Conservation (phyloP, 2,329 filamentous ascomycete genomes). For the Fusarium humuli region DNA sequence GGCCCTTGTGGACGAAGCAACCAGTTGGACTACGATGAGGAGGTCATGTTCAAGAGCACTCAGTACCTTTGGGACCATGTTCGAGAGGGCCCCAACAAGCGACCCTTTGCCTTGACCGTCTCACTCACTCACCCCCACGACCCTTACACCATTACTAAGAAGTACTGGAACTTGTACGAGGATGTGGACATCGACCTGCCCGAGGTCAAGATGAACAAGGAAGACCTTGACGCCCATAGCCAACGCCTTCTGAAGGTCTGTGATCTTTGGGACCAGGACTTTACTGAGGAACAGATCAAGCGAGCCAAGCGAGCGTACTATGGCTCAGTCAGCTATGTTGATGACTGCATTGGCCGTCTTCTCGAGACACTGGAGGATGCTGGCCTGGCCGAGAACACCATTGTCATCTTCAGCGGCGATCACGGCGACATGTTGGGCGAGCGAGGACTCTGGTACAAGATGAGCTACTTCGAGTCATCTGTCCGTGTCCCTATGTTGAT, state of each 20-base stretch:
- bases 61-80: constrained; percentile 94
- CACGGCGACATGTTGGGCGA: constrained; percentile 97
- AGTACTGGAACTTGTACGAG: constrained; percentile 94
- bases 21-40: constrained; percentile 95
- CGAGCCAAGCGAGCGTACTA: constrained; percentile 90
- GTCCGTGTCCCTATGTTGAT: constrained; percentile 89
- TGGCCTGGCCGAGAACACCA: constrained; percentile 84
- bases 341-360: constrained; percentile 89
- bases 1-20: constrained; percentile 91
- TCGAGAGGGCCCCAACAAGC: constrained; percentile 76
- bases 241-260: constrained; percentile 87
- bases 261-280: constrained; percentile 85
- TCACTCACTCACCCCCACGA: constrained; percentile 96
- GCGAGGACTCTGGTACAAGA: constrained; percentile 95
- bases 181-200: constrained; percentile 88
- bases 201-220: constrained; percentile 79
- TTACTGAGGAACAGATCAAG: constrained; percentile 87
- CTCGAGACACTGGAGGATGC: constrained; percentile 82
- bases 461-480: constrained; percentile 95
- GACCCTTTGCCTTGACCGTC: constrained; percentile 89
- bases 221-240: constrained; percentile 87
- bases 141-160: constrained; percentile 91
- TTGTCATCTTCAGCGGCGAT: constrained; percentile 92
- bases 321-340: constrained; percentile 91
- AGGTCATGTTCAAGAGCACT: constrained; percentile 91